Percentiles rank a stretch among this genome's conserved stretches.
Evolutionary conservation across 73 alveolate species (phyloP).

Genomic region (Paramecium tetraurelia): DNA sequence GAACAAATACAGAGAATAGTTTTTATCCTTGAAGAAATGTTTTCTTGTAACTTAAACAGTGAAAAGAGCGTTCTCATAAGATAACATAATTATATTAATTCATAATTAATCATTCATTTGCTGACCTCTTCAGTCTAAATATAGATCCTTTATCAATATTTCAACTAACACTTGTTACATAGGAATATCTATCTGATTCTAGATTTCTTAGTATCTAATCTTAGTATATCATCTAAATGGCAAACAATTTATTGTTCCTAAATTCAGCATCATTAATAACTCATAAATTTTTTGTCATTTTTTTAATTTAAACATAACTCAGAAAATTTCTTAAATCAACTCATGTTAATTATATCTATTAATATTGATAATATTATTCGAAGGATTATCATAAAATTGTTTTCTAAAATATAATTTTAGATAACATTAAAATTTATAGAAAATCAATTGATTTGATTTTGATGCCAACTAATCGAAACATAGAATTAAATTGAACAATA

Average conservation of each 20-base stretch:
- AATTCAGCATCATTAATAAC: background rate
- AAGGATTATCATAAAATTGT: too few relatives aligned
- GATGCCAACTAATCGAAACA: too few relatives aligned
- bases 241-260: background rate
- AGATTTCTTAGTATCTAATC: too few relatives aligned
- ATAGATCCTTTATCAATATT: background rate
- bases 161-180: background rate
- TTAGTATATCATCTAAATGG: too few relatives aligned
- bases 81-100: background rate
- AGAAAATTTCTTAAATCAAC: background rate
- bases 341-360: too few relatives aligned
- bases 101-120: background rate
- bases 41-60: slow-evolving; percentile 6
- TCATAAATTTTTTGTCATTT: background rate
- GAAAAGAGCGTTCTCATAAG: slow-evolving; percentile 32
- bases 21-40: slow-evolving; percentile 37
- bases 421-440: too few relatives aligned
- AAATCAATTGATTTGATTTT: too few relatives aligned
- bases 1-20: background rate
- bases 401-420: too few relatives aligned
- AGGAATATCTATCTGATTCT: too few relatives aligned
- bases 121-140: background rate
- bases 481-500: too few relatives aligned
- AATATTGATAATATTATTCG: too few relatives aligned
- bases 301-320: background rate